Conservation (phyloP, 176 grass and related monocot genomes). For the Oryza longistaminata region DNA sequence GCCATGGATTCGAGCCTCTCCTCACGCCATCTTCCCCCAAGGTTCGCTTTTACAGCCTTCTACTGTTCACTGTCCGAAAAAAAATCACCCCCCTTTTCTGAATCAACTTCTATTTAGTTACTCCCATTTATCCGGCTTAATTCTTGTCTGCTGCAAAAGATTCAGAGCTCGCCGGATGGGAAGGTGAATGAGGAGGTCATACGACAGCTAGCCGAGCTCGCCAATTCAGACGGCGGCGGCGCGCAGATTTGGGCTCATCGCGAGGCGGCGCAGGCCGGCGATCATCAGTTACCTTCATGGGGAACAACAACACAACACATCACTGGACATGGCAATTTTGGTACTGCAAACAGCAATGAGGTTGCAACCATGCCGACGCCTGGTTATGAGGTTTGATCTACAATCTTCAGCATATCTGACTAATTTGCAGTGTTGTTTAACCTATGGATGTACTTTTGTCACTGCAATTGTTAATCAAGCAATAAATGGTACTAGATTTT, state of each 20-base stretch:
- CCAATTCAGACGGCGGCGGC: conserved; percentile 32
- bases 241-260: conserved; percentile 28
- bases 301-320: conserved; percentile 25
- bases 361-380: conserved; percentile 49
- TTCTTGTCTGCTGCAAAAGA: conserved; percentile 23
- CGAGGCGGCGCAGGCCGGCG: conserved; percentile 36
- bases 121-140: neutral
- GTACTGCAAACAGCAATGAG: conserved; percentile 37
- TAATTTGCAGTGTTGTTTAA: neutral
- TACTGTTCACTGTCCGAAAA: neutral
- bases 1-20: conserved; percentile 86
- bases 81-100: neutral
- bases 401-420: neutral
- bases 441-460: neutral
- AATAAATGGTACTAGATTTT: neutral
- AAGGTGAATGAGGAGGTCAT: conserved; percentile 66
- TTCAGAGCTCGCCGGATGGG: conserved; percentile 46
- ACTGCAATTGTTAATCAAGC: conserved; percentile 16
- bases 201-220: conserved; percentile 64
- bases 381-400: conserved; percentile 52
- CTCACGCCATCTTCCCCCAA: conserved; percentile 62
- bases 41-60: conserved; percentile 24
- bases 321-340: conserved; percentile 45
- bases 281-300: conserved; percentile 49
- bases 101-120: neutral